A percentile compares a stretch with the other conserved stretches of the same genome.
phyloP scores from a whole-genome alignment of 164 flowering plant species.

The Buxus sempervirens region DNA sequence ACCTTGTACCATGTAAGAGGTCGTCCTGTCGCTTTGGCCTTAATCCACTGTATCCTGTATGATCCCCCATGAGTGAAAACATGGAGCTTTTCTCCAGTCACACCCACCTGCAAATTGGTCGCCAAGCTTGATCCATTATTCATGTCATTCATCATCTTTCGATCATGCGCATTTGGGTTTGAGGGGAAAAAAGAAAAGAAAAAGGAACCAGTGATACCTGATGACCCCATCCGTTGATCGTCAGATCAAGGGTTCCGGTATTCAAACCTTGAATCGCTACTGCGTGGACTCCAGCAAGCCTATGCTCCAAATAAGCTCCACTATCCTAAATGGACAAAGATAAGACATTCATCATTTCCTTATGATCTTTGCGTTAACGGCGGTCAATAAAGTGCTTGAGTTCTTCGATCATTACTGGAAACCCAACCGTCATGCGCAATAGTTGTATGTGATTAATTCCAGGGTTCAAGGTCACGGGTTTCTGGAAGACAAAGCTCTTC shows the following conservation, averaged over 20 bases:
- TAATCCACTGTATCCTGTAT: slow-evolving; percentile 53
- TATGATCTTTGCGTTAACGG: too few species aligned
- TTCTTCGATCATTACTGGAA: slow-evolving; percentile 55
- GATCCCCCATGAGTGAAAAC: slow-evolving; percentile 52
- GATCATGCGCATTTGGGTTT: neutral
- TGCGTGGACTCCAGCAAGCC: slow-evolving; percentile 47
- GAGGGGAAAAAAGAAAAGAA: too few species aligned
- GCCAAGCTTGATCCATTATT: neutral
- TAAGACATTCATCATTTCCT: neutral
- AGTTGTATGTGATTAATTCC: slow-evolving; percentile 47
- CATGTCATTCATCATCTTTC: slow-evolving; percentile 23
- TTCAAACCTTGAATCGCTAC: slow-evolving; percentile 47
- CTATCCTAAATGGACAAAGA: slow-evolving; percentile 43
- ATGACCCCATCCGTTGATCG: slow-evolving; percentile 62
- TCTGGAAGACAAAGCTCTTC: slow-evolving; percentile 41
- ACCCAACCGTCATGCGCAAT: slow-evolving; percentile 43
- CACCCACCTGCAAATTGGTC: slow-evolving; percentile 44
- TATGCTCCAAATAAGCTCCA: slow-evolving; percentile 64
- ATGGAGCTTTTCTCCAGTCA: slow-evolving; percentile 54
- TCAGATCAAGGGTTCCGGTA: slow-evolving; percentile 59
- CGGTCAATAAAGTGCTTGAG: too few species aligned
- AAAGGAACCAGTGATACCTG: slow-evolving; percentile 34
- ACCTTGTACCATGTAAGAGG: slow-evolving; percentile 69
- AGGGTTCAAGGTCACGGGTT: slow-evolving; percentile 30
- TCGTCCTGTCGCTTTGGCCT: slow-evolving; percentile 15